Evolutionary conservation across 2,329 filamentous ascomycete species (phyloP), one percentile per base, ranked within the genome.

Genomic region (Botryotinia narcissicola): DNA sequence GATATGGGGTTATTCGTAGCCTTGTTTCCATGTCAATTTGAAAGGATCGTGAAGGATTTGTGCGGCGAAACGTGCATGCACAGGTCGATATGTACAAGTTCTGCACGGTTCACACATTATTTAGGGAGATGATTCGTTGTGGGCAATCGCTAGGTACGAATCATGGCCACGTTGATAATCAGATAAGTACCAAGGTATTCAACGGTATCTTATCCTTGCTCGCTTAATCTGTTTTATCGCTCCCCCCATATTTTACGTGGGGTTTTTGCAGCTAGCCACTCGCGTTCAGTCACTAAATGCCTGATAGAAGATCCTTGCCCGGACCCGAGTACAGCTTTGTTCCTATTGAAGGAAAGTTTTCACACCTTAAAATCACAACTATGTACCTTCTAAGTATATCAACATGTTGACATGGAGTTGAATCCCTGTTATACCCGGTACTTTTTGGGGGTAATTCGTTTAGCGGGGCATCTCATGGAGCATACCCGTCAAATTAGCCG

Each of bases 111-210:
- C 18, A 32, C 12, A 68, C 25, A 57, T 32, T n/a, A 57, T 68
- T 42, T 32, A 32, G 37, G 8, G 5, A 57, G 48, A 16, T n/a
- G 37, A 57, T 69, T 69, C 37, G 66, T n/a, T 69, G 18, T 6
- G 25, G 12, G 18, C 48, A n/a, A 18, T 42, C 10, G n/a, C n/a
- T 29, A 57, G 35, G n/a, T 54, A 16, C 42, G 61, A 63, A 44
- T 63, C n/a, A 46, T 32, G 66, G 66, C 51, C 66, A 69, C 66
- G 66, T 69, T 48, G 35, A 57, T 69, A 69, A 68, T n/a, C 66
- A 69, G 66, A 69, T 69, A 69, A 59, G 48, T 69, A 57, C 48
- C 22, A 69, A 57, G 20, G 48, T 57, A 44, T n/a, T 35, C 25
- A 54, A 29, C 64, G 2, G 25, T 51, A 54, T n/a, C 64, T 68